These are phyloP conservation scores for Aaosphaeria arxii DNA, from an alignment of 2,329 filamentous ascomycete genomes.

Conservation along the genomic window DNA sequence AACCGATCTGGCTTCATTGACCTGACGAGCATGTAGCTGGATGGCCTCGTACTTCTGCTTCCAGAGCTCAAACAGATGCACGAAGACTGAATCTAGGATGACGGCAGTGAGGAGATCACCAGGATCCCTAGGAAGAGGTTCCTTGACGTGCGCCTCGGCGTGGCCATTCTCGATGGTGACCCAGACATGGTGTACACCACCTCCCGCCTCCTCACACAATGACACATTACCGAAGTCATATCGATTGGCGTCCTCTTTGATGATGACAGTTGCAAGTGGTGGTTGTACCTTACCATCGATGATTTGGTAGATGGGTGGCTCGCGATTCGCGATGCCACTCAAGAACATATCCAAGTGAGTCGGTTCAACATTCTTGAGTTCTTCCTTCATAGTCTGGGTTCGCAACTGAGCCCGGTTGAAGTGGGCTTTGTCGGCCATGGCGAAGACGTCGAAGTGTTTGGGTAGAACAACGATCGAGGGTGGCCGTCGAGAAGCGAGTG, in stretches of 20 bases:
- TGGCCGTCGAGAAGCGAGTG: too few relatives aligned
- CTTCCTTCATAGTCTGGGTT: conserved; percentile 21
- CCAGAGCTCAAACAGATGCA: conserved; percentile 20
- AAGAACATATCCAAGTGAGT: conserved; percentile 26
- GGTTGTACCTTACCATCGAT: conserved; percentile 19
- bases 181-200: background rate
- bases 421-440: background rate
- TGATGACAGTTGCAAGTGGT: conserved; percentile 14
- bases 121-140: conserved; percentile 15
- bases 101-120: conserved; percentile 7
- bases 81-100: conserved; percentile 23
- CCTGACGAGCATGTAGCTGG: conserved; percentile 11
- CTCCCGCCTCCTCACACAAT: conserved; percentile 6
- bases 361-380: conserved; percentile 20
- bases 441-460: too few relatives aligned
- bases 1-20: conserved; percentile 21
- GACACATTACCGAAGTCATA: conserved; percentile 30
- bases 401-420: conserved; percentile 28
- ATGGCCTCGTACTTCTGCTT: conserved; percentile 23
- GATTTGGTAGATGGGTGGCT: conserved; percentile 26
- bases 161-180: conserved; percentile 16
- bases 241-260: conserved; percentile 16
- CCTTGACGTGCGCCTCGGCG: conserved; percentile 16
- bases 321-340: conserved; percentile 17
- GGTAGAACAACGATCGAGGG: too few relatives aligned